Percentiles rank a stretch among this genome's conserved stretches.
phyloP scores from a whole-genome alignment of 2,329 filamentous ascomycete genomes.

The Trichophyton mentagrophytes region DNA sequence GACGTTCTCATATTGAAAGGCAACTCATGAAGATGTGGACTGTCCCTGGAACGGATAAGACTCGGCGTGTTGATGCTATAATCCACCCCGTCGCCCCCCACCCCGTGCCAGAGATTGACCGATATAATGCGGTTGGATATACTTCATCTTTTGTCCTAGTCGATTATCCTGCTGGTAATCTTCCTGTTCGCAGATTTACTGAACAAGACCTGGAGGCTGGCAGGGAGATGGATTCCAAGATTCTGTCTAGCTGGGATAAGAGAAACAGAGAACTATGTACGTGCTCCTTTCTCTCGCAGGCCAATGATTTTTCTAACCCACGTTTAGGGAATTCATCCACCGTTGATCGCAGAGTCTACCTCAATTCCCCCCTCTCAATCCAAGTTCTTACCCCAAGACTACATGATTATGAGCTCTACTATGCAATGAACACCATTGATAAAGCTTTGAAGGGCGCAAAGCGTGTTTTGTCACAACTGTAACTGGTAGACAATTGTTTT shows the following conservation, averaged over 20 bases:
- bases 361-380: conserved; percentile 43
- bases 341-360: conserved; percentile 41
- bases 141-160: conserved; percentile 49
- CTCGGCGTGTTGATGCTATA: conserved; percentile 44
- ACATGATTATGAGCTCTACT: conserved; percentile 41
- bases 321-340: conserved; percentile 34
- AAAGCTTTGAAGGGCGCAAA: conserved; percentile 17
- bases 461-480: conserved; percentile 5
- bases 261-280: conserved; percentile 46
- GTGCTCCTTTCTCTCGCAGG: conserved; percentile 13
- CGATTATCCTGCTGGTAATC: conserved; percentile 46
- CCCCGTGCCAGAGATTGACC: conserved; percentile 48
- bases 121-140: conserved; percentile 51
- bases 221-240: conserved; percentile 30
- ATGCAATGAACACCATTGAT: conserved; percentile 44
- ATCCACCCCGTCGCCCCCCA: conserved; percentile 53
- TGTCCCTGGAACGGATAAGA: conserved; percentile 21
- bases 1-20: conserved; percentile 41
- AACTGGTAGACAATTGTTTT: not conserved
- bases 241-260: conserved; percentile 47
- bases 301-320: not conserved
- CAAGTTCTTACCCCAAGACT: conserved; percentile 43
- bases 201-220: conserved; percentile 39
- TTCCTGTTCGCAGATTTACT: conserved; percentile 43
- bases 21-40: conserved; percentile 47